Percentiles rank a stretch among this genome's conserved stretches.
Evolutionary conservation across 2,329 filamentous ascomycete species (phyloP).

Genomic region (Trichophyton verrucosum): DNA sequence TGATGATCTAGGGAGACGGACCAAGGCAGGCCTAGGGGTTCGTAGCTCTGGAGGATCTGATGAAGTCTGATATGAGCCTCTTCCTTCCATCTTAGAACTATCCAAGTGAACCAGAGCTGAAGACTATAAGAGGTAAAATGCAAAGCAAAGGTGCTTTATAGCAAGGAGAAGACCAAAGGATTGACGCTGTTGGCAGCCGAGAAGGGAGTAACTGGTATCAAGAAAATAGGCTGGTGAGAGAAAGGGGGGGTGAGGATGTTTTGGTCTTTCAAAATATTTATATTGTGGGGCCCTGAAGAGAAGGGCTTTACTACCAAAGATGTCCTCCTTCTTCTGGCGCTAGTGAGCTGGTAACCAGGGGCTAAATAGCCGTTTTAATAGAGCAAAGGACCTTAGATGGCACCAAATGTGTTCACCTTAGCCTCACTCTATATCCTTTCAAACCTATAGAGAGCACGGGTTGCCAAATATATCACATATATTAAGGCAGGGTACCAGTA

Average conservation of each 20-base stretch:
- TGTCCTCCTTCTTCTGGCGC: not conserved
- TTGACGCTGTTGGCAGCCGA: not conserved
- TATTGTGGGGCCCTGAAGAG: not conserved
- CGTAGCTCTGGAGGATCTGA: not conserved
- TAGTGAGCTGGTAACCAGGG: not conserved
- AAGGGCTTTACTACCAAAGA: not conserved
- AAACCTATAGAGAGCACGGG: not conserved
- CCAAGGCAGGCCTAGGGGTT: not conserved
- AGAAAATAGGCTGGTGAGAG: not conserved
- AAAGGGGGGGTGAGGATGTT: not conserved
- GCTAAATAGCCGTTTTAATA: not conserved
- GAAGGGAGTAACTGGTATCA: not conserved
- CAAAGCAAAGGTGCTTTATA: not conserved
- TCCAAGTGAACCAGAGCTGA: not conserved
- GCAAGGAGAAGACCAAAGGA: not conserved
- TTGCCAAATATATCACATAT: not conserved
- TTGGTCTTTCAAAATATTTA: not conserved
- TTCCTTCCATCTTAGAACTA: not conserved
- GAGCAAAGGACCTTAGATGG: not conserved
- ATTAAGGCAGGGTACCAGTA: not conserved
- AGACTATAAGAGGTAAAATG: not conserved
- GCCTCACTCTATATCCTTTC: not conserved
- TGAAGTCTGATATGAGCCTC: not conserved
- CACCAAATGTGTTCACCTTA: not conserved
- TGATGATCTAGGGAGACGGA: not conserved